Percentiles rank a stretch among this genome's conserved stretches.
phyloP scores from a whole-genome alignment of 306 rosid species.

The Geum urbanum region DNA sequence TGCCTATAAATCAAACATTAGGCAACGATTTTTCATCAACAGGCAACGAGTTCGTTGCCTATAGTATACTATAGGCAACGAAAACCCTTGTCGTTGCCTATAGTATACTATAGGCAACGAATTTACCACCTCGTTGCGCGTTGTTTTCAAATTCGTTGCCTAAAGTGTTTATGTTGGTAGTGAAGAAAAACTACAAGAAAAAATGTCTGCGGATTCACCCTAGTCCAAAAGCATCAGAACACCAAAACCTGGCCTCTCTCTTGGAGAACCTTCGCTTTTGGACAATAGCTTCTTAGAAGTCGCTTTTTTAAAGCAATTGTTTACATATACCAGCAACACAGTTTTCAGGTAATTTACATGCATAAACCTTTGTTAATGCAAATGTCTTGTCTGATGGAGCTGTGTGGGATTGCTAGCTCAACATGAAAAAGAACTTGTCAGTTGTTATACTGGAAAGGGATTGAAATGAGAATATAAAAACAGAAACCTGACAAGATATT shows the following conservation, averaged over 20 bases:
- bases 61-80: no score
- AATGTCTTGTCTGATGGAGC: slow-evolving; percentile 4
- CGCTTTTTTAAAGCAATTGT: slow-evolving; percentile 22
- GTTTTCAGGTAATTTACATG: background rate
- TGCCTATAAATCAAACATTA: no score
- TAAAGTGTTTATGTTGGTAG: no score
- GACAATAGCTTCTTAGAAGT: slow-evolving; percentile 21
- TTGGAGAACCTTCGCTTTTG: slow-evolving; percentile 13
- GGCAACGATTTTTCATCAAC: no score
- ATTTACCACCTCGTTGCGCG: no score
- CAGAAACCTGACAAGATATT: slow-evolving; percentile 1
- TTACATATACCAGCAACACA: background rate
- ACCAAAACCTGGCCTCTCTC: slow-evolving; percentile 15
- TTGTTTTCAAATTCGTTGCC: no score
- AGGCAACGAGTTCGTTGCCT: no score
- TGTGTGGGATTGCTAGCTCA: slow-evolving; percentile 1
- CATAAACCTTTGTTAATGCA: slow-evolving; percentile 9
- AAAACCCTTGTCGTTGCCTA: no score
- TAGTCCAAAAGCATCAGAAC: slow-evolving; percentile 27
- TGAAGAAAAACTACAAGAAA: slow-evolving; percentile 12
- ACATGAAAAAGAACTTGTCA: slow-evolving; percentile 5
- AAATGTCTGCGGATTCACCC: background rate
- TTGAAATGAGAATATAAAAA: background rate
- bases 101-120: no score
- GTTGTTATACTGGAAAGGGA: background rate